Base-by-base conservation (phyloP, 2,329 filamentous ascomycete genomes). In the Aspergillus sclerotialis region DNA sequence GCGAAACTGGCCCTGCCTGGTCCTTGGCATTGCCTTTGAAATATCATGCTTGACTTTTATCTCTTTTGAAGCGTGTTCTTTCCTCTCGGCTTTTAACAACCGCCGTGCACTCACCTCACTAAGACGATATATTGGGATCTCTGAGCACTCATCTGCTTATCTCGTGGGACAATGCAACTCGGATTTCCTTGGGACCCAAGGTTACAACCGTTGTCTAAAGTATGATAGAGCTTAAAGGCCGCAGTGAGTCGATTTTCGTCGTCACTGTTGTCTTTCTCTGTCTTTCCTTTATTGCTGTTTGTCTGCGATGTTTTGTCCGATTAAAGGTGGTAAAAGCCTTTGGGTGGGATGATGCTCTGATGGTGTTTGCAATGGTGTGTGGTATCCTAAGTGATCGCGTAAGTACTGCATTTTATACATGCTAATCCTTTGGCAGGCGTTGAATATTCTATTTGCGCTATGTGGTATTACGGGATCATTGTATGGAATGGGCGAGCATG, bases 291-390 rank as follows among this genome's bases (percentile, higher is more conserved):
- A 43, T 57, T 31, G 38, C 55, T 2, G 56, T 61, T 7, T 50
- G 50, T 28, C 39, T 61, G 28, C 52, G 58, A 55, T 58, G 56
- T 35, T 62, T 61, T 41, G 57, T 60, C 24, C 52, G 59, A 10
- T 23, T 60, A 19, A 48, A 37, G 23, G 29, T 63, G 10, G 53
- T 60, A 29, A 55, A 50, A 36, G 53, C 53, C 17, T 62, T 63
- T 43, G 59, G 59, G 13, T 58, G 55, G 50, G 59, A 63, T 54
- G 59, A 63, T 48, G 40, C 40, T 7, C 34, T 61, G 13, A 61
- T 62, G 56, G 49, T 62, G 9, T 46, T 51, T 35, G 55, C 57
- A 12, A 55, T 60, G 55, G 56, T 62, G n/a, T n/a, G 54, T 42
- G 46, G 34, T 30, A 11, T 15, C 15, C 31, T 13, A n/a, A n/a